A percentile compares a stretch with the other conserved stretches of the same genome.
Conservation (phyloP, 257 asterid species). For the Solanum medicagineum region DNA sequence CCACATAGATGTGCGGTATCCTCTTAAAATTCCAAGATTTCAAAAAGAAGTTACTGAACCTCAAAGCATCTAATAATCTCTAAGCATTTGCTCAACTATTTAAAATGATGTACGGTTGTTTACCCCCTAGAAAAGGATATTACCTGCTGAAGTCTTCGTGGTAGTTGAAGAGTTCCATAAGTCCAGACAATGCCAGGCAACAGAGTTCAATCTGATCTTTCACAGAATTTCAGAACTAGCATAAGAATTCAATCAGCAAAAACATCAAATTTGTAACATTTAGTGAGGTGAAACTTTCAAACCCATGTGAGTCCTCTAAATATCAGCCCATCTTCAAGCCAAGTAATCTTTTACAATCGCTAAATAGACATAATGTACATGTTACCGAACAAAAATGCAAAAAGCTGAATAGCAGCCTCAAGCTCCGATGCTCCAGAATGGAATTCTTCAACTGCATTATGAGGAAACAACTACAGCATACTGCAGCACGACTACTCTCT, state of each 20-base stretch:
- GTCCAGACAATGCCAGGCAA: neutral
- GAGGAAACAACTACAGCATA: neutral
- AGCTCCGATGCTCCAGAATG: neutral
- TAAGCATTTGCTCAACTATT: neutral
- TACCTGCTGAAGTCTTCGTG: neutral
- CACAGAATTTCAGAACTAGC: neutral
- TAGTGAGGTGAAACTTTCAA: neutral
- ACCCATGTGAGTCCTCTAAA: neutral
- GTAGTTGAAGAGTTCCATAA: neutral
- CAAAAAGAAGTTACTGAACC: neutral
- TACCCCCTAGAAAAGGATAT: neutral
- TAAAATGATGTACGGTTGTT: neutral
- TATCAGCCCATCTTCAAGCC: neutral
- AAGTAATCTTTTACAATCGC: neutral
- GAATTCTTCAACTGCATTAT: neutral
- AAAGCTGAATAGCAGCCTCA: neutral
- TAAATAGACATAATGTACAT: neutral
- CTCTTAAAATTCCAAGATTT: neutral
- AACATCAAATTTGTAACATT: neutral
- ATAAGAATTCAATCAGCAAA: neutral
- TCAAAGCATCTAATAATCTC: neutral
- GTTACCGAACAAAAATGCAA: neutral
- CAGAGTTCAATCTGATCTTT: neutral
- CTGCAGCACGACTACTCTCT: neutral
- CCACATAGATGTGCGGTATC: neutral